Evolutionary conservation across 148 eudicot genomes (phyloP).

Genomic region (Chenopodium album): DNA sequence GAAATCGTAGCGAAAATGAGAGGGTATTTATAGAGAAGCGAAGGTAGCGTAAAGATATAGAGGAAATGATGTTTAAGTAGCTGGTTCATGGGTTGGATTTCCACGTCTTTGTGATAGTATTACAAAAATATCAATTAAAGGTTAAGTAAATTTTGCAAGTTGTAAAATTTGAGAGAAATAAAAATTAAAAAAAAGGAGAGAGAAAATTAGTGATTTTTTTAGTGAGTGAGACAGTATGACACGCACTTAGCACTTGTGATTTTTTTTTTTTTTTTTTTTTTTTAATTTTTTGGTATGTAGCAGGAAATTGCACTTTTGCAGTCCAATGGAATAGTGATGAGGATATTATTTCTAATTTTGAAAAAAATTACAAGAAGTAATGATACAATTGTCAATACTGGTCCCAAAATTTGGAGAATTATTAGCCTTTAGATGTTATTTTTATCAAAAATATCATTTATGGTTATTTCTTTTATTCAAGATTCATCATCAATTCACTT

Average conservation of each 20-base stretch:
- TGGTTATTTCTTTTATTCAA: not conserved
- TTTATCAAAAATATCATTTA: not conserved
- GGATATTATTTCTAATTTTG: not conserved
- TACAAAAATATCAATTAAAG: slow-evolving; percentile 12
- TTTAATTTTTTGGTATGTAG: not conserved
- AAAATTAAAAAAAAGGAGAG: not conserved
- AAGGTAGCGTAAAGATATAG: slow-evolving; percentile 31
- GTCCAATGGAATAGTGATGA: slow-evolving; percentile 13
- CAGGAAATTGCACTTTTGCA: not conserved
- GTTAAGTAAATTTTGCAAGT: slow-evolving; percentile 4
- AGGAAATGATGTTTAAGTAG: slow-evolving; percentile 14
- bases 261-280: not conserved
- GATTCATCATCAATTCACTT: slow-evolving; percentile 8
- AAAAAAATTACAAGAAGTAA: not conserved
- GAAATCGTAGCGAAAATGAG: not conserved
- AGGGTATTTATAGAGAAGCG: slow-evolving; percentile 30
- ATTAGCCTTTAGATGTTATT: not conserved
- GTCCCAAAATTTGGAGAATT: slow-evolving; percentile 9
- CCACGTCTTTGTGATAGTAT: slow-evolving; percentile 32
- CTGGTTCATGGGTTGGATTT: slow-evolving; percentile 32
- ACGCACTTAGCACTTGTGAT: slow-evolving; percentile 32
- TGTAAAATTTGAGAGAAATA: not conserved
- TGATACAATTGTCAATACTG: not conserved
- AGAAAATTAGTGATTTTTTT: not conserved
- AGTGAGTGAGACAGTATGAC: slow-evolving; percentile 31